Conservation (phyloP, 768 basidiomycete genomes). For the Arthromyces matolae region DNA sequence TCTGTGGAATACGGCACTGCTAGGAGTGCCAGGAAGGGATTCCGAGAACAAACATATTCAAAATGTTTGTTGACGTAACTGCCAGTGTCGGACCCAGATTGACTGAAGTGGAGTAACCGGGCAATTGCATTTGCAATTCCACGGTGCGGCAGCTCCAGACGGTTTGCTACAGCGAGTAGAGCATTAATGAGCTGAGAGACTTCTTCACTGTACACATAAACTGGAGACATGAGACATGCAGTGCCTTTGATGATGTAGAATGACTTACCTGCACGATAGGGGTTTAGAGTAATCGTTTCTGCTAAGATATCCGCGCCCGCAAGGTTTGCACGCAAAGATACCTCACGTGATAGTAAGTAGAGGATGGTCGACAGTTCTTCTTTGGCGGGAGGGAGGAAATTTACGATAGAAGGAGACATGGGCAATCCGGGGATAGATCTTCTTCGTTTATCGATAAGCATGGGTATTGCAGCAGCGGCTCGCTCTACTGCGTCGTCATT, state of each 20-base stretch:
- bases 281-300: no score
- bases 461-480: not conserved
- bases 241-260: no score
- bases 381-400: not conserved
- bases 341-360: not conserved
- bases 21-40: not conserved
- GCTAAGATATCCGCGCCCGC: not conserved
- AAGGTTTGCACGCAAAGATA: not conserved
- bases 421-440: not conserved
- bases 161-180: not conserved
- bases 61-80: not conserved
- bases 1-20: not conserved
- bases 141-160: not conserved
- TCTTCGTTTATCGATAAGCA: not conserved
- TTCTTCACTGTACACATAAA: not conserved
- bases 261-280: no score
- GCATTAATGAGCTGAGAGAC: not conserved
- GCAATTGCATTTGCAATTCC: not conserved
- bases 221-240: no score
- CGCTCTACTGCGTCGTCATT: not conserved
- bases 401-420: no score
- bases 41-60: not conserved
- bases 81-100: not conserved
- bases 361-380: not conserved
- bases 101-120: not conserved